Base-by-base conservation (phyloP, 371 early-diverging fungal genomes). In the Sporodiniella umbellata region DNA sequence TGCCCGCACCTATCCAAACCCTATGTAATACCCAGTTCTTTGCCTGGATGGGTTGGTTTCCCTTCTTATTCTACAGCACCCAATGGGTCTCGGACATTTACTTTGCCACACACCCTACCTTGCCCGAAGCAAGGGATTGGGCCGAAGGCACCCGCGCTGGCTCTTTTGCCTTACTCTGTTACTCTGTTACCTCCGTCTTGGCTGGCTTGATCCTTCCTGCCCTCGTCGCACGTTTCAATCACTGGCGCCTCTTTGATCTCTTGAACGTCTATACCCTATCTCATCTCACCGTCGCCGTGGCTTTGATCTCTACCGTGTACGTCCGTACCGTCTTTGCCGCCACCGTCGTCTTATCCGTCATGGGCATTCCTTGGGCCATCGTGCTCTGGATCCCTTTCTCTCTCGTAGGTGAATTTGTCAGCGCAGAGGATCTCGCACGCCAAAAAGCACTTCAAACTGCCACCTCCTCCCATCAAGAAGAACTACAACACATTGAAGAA, bases 1-100 rank as follows among this genome's bases (percentile, higher is more conserved):
- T 90, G 18, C 88, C 91, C 0, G 53, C 33, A 8, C 78, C 85
- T 8, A 70, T 90, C 5, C 83, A 84, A 48, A 59, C 72, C 35
- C 62, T 93, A 19, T 90, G 90, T 55, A 83, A 85, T 47, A 83
- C 86, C 0, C 93, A 93, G 48, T 86, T 93, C 60, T 88, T 85
- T 68, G 84, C 85, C 10, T 93, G 92, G 92, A 78, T 90, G 80
- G 91, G 87, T n/a, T 89, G 90, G 88, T 93, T 93, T 56, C 89
- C 92, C 0, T 84, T 81, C 48, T 53, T 84, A 37, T 81, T 84
- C 42, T 84, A 82, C 60, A 77, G 72, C 33, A 77, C 79, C 0
- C 78, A 71, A 33, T 83, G 81, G 80, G 75, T 83, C 1, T 78
- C 80, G 11, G 82, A 81, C 33, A 70, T 83, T 30, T 67, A 81